phyloP scores from a whole-genome alignment of 2,329 filamentous ascomycete species.

The Pseudogymnoascus sp. region DNA sequence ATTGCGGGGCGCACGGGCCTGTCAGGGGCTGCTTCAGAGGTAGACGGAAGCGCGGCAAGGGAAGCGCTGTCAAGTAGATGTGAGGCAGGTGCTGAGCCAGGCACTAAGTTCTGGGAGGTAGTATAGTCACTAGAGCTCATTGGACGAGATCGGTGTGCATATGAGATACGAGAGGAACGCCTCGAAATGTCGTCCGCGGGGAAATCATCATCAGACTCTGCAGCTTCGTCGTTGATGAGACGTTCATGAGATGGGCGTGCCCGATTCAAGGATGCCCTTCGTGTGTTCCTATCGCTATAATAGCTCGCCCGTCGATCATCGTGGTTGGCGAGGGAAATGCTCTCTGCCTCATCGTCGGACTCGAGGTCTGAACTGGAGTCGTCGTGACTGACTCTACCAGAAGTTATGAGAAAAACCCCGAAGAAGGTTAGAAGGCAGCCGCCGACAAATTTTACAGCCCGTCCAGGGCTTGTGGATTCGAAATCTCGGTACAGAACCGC shows the following conservation, averaged over 20 bases:
- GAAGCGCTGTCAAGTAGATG: conserved; percentile 14
- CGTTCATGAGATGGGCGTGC: conserved; percentile 11
- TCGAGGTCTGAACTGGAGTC: conserved; percentile 50
- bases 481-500: conserved; percentile 93
- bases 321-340: conserved; percentile 51
- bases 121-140: neutral
- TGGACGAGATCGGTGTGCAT: neutral
- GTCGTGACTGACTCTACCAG: conserved; percentile 55
- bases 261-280: conserved; percentile 9
- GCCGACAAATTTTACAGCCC: conserved; percentile 76
- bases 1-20: conserved; percentile 18
- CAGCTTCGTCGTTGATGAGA: conserved; percentile 15
- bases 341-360: conserved; percentile 54
- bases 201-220: conserved; percentile 13
- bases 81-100: conserved; percentile 22
- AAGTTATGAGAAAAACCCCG: conserved; percentile 95
- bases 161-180: neutral
- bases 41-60: neutral
- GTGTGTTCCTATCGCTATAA: conserved; percentile 10
- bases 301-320: conserved; percentile 25
- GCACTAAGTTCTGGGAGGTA: neutral
- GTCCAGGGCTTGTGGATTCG: conserved; percentile 65
- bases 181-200: neutral
- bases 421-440: conserved; percentile 90
- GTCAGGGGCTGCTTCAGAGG: conserved; percentile 17